A percentile compares a stretch with the other conserved stretches of the same genome.
phyloP scores from a whole-genome alignment of 2,329 filamentous ascomycete genomes.

The Phyllosticta citriasiana region DNA sequence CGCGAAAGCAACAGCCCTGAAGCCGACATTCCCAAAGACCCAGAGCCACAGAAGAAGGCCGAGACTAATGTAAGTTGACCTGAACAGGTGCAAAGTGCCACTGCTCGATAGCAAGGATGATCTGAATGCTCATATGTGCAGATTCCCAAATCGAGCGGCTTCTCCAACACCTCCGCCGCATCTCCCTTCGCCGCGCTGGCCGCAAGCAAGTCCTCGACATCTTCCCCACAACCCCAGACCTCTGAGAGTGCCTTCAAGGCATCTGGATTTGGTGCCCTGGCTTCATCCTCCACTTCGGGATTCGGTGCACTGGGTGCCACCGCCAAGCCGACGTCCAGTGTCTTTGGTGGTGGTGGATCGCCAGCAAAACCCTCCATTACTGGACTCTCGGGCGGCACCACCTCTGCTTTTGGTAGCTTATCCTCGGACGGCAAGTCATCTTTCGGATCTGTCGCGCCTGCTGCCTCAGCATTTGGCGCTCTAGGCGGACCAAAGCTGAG shows the following conservation, averaged over 20 bases:
- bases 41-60: conserved; percentile 9
- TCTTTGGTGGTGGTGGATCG: conserved; percentile 19
- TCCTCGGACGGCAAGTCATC: conserved; percentile 9
- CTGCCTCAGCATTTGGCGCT: conserved; percentile 6
- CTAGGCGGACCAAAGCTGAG: conserved; percentile 40
- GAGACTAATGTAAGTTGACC: conserved; percentile 18
- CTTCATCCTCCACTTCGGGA: conserved; percentile 27
- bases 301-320: conserved; percentile 26
- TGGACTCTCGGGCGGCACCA: conserved; percentile 8
- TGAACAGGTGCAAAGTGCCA: not conserved
- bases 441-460: conserved; percentile 6
- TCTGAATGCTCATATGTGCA: conserved; percentile 8
- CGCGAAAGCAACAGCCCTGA: conserved; percentile 23
- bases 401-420: conserved; percentile 27
- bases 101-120: not conserved
- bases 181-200: conserved; percentile 40
- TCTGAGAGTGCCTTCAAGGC: conserved; percentile 42
- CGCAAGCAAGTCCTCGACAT: conserved; percentile 22
- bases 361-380: conserved; percentile 17
- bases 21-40: conserved; percentile 11
- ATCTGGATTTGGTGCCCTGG: conserved; percentile 36
- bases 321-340: conserved; percentile 22
- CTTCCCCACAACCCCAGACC: conserved; percentile 26
- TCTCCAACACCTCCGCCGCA: conserved; percentile 34
- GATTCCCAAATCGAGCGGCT: conserved; percentile 31